Evolutionary conservation across 2,329 filamentous ascomycete species (phyloP), one percentile per base, ranked within the genome.

Genomic region (Leptographium radiaticola): DNA sequence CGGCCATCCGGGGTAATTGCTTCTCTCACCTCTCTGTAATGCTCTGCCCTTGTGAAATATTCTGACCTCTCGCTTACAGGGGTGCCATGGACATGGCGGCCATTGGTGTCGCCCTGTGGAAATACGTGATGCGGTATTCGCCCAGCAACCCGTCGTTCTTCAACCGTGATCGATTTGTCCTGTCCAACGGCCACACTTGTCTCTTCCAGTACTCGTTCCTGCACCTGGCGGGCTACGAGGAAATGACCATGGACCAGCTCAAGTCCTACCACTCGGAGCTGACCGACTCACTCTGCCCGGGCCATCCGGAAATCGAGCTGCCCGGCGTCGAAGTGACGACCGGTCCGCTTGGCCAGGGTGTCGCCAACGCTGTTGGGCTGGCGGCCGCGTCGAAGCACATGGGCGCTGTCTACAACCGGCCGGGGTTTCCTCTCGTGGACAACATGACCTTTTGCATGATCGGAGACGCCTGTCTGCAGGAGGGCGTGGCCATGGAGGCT

Each of bases 141-240:
- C 79, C 80, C 0, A 65, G 67, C n/a, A 73, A 74, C 43, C 74
- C 76, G 10, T 61, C 70, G 44, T 83, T 69, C 63, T 81, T 83
- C 68, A 80, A 83, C 63, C 70, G 80, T 39, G 80, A 83, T 59
- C 73, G 79, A 25, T 83, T 83, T 59, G 75, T 83, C 8, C 69
- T 83, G 12, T 82, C 78, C 25, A 83, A 83, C 58, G 80, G 71
- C n/a, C 76, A 79, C 59, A 71, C 73, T 1, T 76, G 75, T 59
- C 66, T 80, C 25, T 79, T 77, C 57, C 73, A 77, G 55, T 80
- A 80, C 63, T 62, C 66, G 0, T 74, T 80, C 56, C 65, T 77
- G 10, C 74, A 81, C 56, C 68, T 80, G 11, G 67, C 67, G 1
- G 77, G 77, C 47, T 79, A 77, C 65, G 71, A 73, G 56, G 64